Percentiles rank a stretch among this genome's conserved stretches.
These are phyloP conservation scores for Lasiodiplodia sp. DNA, from an alignment of 2,329 filamentous ascomycete genomes.

Conservation along the genomic window DNA sequence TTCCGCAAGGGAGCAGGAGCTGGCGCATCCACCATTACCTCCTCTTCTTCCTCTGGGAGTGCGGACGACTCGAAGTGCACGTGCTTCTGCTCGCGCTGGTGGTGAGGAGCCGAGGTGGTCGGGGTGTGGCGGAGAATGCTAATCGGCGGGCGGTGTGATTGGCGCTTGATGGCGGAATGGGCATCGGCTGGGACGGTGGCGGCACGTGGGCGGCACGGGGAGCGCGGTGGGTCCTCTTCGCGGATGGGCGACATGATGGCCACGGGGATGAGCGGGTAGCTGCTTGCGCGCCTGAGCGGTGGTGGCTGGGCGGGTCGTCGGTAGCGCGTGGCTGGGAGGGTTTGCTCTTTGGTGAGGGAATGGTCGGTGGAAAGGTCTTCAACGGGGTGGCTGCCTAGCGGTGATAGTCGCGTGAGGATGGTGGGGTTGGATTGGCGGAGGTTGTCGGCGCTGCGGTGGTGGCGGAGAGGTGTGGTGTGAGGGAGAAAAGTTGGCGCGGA, in stretches of 20 bases:
- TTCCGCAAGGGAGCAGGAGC: too few relatives aligned
- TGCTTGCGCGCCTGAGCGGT: not conserved
- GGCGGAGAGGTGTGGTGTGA: not conserved
- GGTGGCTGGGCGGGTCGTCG: not conserved
- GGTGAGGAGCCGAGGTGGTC: not conserved
- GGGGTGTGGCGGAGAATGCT: slow-evolving; percentile 7
- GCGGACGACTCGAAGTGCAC: not conserved
- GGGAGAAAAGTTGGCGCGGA: not conserved
- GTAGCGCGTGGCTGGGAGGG: not conserved
- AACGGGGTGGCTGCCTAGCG: slow-evolving; percentile 3
- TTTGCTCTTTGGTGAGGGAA: not conserved
- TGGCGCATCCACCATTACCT: not conserved
- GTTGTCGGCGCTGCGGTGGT: slow-evolving; percentile 10
- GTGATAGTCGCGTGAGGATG: not conserved
- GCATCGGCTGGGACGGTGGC: not conserved
- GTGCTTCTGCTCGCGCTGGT: not conserved
- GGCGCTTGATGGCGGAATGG: not conserved
- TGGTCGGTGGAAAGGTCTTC: not conserved
- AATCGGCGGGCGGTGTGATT: not conserved
- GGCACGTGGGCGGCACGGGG: not conserved
- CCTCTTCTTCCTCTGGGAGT: not conserved
- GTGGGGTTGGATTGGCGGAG: not conserved
- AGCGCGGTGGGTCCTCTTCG: not conserved
- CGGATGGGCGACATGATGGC: slow-evolving; percentile 6
- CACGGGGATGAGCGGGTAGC: not conserved